Conservation (phyloP, 164 flowering plant genomes). For the Hamamelis virginiana region DNA sequence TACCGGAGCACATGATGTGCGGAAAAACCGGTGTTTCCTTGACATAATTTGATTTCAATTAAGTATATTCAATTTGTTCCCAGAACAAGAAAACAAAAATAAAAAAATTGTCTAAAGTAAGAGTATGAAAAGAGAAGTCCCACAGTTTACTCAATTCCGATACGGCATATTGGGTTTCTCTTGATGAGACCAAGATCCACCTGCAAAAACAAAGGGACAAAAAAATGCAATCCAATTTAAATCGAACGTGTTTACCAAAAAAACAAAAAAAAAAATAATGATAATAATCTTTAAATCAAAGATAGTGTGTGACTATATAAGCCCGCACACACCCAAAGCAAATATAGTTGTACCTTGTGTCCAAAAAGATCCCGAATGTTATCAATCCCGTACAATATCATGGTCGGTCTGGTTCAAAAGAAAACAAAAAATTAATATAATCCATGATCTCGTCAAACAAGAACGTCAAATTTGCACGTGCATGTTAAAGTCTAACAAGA, state of each 20-base stretch:
- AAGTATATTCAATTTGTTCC: no score
- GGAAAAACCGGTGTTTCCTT: no score
- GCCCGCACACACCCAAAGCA: neutral
- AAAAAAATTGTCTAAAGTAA: no score
- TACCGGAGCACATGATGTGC: no score
- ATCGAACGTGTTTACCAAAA: no score
- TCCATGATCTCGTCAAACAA: neutral
- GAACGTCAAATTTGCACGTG: neutral
- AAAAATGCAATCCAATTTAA: neutral
- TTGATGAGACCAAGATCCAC: conserved; percentile 66
- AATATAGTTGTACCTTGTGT: conserved; percentile 59
- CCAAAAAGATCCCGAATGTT: conserved; percentile 98
- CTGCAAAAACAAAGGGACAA: conserved; percentile 32
- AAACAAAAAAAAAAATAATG: no score
- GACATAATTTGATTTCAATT: no score
- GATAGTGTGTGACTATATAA: no score
- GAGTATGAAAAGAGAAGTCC: neutral
- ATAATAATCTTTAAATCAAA: no score
- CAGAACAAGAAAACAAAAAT: no score
- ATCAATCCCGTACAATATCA: conserved; percentile 87
- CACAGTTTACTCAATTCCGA: conserved; percentile 33
- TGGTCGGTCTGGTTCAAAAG: conserved; percentile 72
- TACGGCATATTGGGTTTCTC: conserved; percentile 53
- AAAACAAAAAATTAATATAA: neutral
- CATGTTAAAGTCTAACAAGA: no score